Evolutionary conservation across 495 filamentous ascomycete species (phyloP), one percentile per base, ranked within the genome.

Genomic region (Jackrogersella multiformis): DNA sequence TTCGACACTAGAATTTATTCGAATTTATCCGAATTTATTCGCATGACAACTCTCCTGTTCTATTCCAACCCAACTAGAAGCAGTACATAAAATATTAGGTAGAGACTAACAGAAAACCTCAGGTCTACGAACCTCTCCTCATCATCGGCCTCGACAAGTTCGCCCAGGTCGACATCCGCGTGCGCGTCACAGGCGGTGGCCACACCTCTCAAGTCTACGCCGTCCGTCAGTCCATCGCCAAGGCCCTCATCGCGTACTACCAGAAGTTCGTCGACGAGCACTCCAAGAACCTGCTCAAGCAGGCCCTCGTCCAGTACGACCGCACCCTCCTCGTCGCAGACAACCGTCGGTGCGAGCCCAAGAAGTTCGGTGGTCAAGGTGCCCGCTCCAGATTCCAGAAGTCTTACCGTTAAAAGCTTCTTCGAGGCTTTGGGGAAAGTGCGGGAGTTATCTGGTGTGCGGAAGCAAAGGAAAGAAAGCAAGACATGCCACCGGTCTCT

Each of bases 201-300:
- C 96, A 98, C 87, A 81, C 92, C 64, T 98, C 95, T 20, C 95
- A 98, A 82, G 88, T 99, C 82, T 99, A 98, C 85, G 95, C 95
- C 74, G 92, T 97, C 85, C 93, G 95, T 74, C 95, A 99, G 87
- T 94, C 96, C 69, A 98, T 99, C 81, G 88, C 94, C 82, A 99
- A 99, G 87, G 92, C 90, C 53, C 92, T 96, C 71, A 92, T 99
- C 76, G 94, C 95, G 81, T 99, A 98, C 90, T 98, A 97, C 90
- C 95, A 97, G 88, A 99, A 99, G 86, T 99, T 89, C 85, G 92
- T 99, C 81, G 95, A 99, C 78, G 95, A 99, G 90, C 92, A 98
- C 89, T 90, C 90, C 85, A 99, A 99, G 92, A 99, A 97, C 89
- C 86, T 90, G 83, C 86, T 99, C 73, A 99, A 99, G 92, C 89